phyloP scores from a whole-genome alignment of 805 yeast species.

The Ogataea nitratoaversa region DNA sequence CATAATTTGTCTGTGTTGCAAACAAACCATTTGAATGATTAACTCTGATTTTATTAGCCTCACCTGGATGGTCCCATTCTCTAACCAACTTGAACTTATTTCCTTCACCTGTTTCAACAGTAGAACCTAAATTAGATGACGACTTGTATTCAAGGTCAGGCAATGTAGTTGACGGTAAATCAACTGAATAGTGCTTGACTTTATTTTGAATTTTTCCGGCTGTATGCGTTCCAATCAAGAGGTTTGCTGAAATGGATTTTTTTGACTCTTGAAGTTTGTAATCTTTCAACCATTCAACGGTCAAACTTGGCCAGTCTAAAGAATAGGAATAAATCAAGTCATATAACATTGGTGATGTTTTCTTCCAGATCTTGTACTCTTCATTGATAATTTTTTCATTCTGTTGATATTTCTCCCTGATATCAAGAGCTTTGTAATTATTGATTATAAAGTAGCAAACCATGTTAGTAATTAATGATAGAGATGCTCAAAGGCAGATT shows the following conservation, averaged over 20 bases:
- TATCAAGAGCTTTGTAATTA: slow-evolving; percentile 19
- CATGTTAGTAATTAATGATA: no score
- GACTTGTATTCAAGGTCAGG: slow-evolving; percentile 24
- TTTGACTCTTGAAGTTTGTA: slow-evolving; percentile 8
- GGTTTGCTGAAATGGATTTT: slow-evolving; percentile 20
- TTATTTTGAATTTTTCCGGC: slow-evolving; percentile 38
- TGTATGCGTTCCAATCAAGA: slow-evolving; percentile 46
- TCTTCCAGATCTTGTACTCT: slow-evolving; percentile 81
- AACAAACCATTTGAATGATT: slow-evolving; percentile 45
- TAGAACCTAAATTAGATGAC: no score
- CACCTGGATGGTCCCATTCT: slow-evolving; percentile 61
- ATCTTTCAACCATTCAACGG: slow-evolving; percentile 66
- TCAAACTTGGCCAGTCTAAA: slow-evolving; percentile 64
- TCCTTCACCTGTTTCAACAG: no score
- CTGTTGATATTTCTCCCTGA: slow-evolving; percentile 40
- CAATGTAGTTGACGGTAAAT: slow-evolving; percentile 48
- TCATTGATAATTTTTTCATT: slow-evolving; percentile 66
- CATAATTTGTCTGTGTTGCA: slow-evolving; percentile 53
- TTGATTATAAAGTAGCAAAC: no score
- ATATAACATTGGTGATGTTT: slow-evolving; percentile 74
- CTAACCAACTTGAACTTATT: slow-evolving; percentile 41
- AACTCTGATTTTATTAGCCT: slow-evolving; percentile 57
- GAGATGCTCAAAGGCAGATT: background rate
- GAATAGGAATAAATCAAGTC: slow-evolving; percentile 68
- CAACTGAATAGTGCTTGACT: slow-evolving; percentile 41